Evolutionary conservation across 306 rosid genomes (phyloP).

Genomic region (Gleditsia sinensis): DNA sequence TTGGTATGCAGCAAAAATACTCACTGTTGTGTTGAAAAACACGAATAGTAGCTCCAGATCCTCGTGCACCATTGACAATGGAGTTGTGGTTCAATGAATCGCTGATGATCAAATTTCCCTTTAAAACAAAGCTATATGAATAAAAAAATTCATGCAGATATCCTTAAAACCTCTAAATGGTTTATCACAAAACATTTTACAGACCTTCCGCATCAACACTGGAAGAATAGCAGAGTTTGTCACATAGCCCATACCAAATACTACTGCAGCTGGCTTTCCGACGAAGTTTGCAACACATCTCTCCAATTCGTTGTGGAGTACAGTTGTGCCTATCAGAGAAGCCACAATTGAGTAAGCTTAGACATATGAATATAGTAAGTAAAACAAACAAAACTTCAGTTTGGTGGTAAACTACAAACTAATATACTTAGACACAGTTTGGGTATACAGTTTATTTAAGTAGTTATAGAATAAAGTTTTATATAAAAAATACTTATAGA

Average conservation of each 20-base stretch:
- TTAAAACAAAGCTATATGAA: constrained; percentile 2
- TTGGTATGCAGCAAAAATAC: constrained; percentile 15
- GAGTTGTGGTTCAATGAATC: constrained; percentile 94
- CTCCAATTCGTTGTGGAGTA: constrained; percentile 72
- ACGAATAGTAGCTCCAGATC: constrained; percentile 89
- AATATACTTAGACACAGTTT: too few species aligned
- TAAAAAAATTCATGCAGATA: constrained; percentile 6
- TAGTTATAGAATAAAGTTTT: too few species aligned
- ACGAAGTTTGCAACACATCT: constrained; percentile 67
- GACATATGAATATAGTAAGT: constrained; percentile 4
- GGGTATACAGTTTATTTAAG: too few species aligned
- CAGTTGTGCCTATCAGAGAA: constrained; percentile 62
- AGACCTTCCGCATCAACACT: constrained; percentile 73
- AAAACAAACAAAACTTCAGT: neutral
- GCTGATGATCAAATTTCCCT: constrained; percentile 90
- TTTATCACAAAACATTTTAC: constrained; percentile 14
- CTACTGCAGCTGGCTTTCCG: constrained; percentile 78
- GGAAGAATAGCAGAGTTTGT: constrained; percentile 93
- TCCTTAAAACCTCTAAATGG: neutral
- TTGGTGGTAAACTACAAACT: constrained; percentile 16
- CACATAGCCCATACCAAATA: constrained; percentile 92
- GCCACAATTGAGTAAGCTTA: constrained; percentile 7
- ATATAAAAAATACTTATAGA: too few species aligned
- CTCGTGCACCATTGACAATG: constrained; percentile 90
- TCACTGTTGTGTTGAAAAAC: constrained; percentile 84